Base-by-base conservation (phyloP, 176 grass and related monocot species). In the Carex myosuroides region DNA sequence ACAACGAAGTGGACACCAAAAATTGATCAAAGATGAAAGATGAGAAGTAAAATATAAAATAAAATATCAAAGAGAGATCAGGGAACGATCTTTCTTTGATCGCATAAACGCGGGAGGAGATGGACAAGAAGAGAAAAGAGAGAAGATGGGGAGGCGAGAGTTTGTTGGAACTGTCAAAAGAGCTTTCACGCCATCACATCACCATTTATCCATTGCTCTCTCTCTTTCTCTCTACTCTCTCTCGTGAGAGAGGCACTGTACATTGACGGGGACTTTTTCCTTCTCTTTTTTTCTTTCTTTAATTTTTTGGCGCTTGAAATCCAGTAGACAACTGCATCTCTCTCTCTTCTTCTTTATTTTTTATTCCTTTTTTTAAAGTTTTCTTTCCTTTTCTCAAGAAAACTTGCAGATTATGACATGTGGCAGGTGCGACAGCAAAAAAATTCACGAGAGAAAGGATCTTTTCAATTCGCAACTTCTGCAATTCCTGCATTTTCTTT, bases 151-250 rank as follows among this genome's bases (percentile, higher is more conserved):
- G 57, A 83, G 8, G 42, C 1, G 30, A 2, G 59, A 82, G 59
- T 39, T 82, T n/a, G 26, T 79, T 37, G 54, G 29, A 60, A 60
- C 55, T 44, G 37, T 61, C 57, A 8, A 71, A 71, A 71, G 68
- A 71, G 37, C 48, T 57, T 78, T 66, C 62, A 46, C 61, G 60
- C 42, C 80, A 66, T 64, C 17, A 68, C 41, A 83, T 66, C 61
- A 52, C 79, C 59, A 26, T 64, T 60, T 7, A 22, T 55, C 46
- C 30, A 0, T 1, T 80, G 9, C 17, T 54, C 1, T 55, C 41
- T 53, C 24, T 21, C 8, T 62, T 30, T 79, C 56, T 13, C 29
- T 81, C 57, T 67, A 52, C 44, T 83, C 46, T 53, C 22, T 82
- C 42, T 83, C 42, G 62, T 29, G 22, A 67, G 22, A 42, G 13